Base-by-base conservation (phyloP, 2,329 filamentous ascomycete genomes). In the Pseudogymnoascus sp. region DNA sequence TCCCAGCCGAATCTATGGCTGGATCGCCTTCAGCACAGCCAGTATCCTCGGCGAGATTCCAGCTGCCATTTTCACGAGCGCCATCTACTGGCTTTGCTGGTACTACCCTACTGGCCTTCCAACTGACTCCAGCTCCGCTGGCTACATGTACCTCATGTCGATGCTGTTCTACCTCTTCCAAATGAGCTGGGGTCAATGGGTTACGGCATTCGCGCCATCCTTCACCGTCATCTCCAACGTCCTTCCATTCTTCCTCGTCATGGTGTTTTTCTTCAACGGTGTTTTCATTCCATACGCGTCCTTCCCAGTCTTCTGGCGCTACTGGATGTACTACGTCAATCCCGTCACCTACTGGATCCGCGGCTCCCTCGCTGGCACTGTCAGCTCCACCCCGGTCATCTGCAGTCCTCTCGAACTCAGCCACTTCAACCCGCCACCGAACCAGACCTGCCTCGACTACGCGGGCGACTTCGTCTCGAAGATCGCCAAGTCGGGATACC, bases 251-350 rank as follows among this genome's bases (percentile, higher is more conserved):
- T 62, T 86, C 12, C 74, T 87, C 63, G 78, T 81, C 0, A 84
- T 88, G 0, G 89, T 91, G 1, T 80, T 90, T 10, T 83, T 82
- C 1, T 92, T 93, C 77, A 91, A 88, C 68, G 89, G 89, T 66
- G 87, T 92, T 1, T 78, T 91, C 4, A 88, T 91, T 0, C 88
- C 89, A 0, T 90, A 87, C 66, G 66, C 69, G 0, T 79, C 81
- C 25, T 79, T 92, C 23, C 82, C 84, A 5, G 69, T 74, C 0
- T 91, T 91, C 73, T 92, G 89, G 89, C 76, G 78, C 23, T 82
- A 81, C 67, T 65, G 62, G 70, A 70, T 79, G 6, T 86, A 86
- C 74, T 85, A 77, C 61, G 69, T 85, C 12, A 83, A 86, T 67
- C 84, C 84, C 0, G 86, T 85, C 76, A 85, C 82, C 74, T 87